Evolutionary conservation across 1,284 basidiomycete species (phyloP), one percentile per base, ranked within the genome.

Genomic region (Ganoderma resinaceum): DNA sequence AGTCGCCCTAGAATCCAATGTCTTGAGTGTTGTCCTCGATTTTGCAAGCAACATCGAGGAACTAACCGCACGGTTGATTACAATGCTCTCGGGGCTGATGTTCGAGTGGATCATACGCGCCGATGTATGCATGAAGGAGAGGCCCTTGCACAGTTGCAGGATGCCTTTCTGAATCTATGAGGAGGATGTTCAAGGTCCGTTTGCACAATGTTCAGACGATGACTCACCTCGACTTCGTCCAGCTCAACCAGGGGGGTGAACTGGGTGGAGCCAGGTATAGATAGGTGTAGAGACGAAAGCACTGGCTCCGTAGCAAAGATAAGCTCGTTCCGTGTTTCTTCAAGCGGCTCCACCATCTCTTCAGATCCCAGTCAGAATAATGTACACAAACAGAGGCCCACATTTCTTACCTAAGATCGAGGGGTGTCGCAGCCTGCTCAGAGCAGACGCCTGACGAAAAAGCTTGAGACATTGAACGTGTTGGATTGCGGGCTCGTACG

Each of bases 331-430:
- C 96, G 86, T 0, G 96, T 94, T 79, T 99, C 97, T 80, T 99
- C 97, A 57, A 98, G 82, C n/a, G 97, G 97, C 81, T 99, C 97
- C 33, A 98, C 96, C 89, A 99, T 95, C 82, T 99, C 97, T 89
- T 73, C 35, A 62, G 16, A 55, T 26, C 26, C n/a, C 53, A n/a
- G 65, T 65, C 49, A 67, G 69, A 66, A 40, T 8, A n/a, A 55
- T 11, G 37, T n/a, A 35, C 37, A 55, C 11, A 3, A 18, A 11
- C 37, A n/a, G 23, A 20, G 16, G 23, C 46, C 40, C 46, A 52
- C 7, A 33, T 1, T 57, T 76, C 85, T 74, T 75, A 93, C 93
- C 93, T 67, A 99, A 85, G 66, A 99, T 91, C 73, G 94, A 97
- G 2, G 97, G 97, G 82, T 99, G 98, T 31, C 97, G 87, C 58